These are phyloP conservation scores for Pythium scleroteichum DNA, from an alignment of 352 stramenopile species.

Conservation along the genomic window DNA sequence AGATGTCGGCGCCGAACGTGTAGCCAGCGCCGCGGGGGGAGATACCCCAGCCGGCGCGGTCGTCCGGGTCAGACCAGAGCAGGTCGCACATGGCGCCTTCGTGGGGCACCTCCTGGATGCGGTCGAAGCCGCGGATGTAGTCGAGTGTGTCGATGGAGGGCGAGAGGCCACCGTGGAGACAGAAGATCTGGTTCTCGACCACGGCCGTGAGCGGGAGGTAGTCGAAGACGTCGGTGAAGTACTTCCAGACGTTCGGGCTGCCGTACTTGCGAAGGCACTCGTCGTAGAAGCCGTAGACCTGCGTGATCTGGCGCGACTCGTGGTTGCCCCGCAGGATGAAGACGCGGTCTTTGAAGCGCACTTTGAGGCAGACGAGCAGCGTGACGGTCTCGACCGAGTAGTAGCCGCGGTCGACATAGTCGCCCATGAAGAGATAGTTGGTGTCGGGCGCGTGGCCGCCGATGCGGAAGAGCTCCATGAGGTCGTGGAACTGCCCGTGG, in stretches of 20 bases:
- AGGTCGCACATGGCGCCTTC: constrained; percentile 98
- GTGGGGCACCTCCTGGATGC: constrained; percentile 95
- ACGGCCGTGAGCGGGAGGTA: constrained; percentile 96
- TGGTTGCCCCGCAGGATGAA: constrained; percentile 93
- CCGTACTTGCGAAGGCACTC: constrained; percentile 99
- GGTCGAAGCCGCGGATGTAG: constrained; percentile 93
- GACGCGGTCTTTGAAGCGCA: constrained; percentile 92
- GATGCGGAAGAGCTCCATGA: constrained; percentile 78
- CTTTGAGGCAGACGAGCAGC: constrained; percentile 93
- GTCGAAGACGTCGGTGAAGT: constrained; percentile 92
- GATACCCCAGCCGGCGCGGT: constrained; percentile 94
- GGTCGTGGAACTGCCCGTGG: constrained; percentile 68
- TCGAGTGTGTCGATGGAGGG: constrained; percentile 92
- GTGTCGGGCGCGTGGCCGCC: constrained; percentile 88
- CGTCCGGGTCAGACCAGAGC: constrained; percentile 97
- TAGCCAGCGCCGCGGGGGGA: constrained; percentile 92
- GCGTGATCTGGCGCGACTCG: constrained; percentile 96
- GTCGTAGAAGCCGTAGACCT: constrained; percentile 98
- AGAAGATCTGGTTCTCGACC: constrained; percentile 93
- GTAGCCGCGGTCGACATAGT: constrained; percentile 99
- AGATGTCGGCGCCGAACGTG: constrained; percentile 93
- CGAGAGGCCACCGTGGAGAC: constrained; percentile 87
- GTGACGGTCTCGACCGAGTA: constrained; percentile 94
- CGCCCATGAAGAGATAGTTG: constrained; percentile 99
- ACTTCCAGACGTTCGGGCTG: constrained; percentile 69